Evolutionary conservation across 768 basidiomycete species (phyloP), one percentile per base, ranked within the genome.

Genomic region (Boletus reticuloceps): DNA sequence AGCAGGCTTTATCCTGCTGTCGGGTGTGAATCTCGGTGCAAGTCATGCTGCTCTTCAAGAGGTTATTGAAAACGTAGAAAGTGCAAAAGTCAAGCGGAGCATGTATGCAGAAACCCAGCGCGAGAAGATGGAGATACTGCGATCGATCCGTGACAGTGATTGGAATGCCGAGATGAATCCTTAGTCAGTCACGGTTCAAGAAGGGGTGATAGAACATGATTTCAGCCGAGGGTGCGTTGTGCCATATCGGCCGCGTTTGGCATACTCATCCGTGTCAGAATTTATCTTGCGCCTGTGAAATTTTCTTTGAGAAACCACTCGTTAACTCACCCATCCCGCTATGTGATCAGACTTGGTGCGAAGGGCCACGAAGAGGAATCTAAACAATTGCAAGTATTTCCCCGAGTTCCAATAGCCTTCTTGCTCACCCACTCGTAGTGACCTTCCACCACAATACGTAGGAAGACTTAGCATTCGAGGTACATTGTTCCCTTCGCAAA

Each of bases 91-190:
- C 22, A 89, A 85, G 56, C 81, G 93, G 43, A 91, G 83, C 58
- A 92, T 97, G 82, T 98, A 93, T 65, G 92, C 91, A 20, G 93
- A 98, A 75, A 96, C 94, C 6, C 82, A 81, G 57, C 77, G 88
- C 46, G 85, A 94, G 70, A 84, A 83, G 64, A 68, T 70, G 59
- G 83, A 84, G 48, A 72, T 95, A 32, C 64, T 95, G 49, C 76
- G 83, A 47, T 82, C 85, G 10, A 79, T 97, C 40, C 76, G 82
- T 36, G 70, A 75, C 5, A 86, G 86, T 56, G 84, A 88, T 67
- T 88, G 94, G 83, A 92, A 92, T 58, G 64, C 70, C 14, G 91
- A 94, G 70, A 87, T 83, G 77, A 82, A 94, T 64, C 92, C 94
- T 8, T 89, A 3, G 76, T 80, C 8, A n/a, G 74, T 89, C 34